These are phyloP conservation scores for Cytospora chrysosperma DNA, from an alignment of 2,329 filamentous ascomycete genomes.

Conservation along the genomic window DNA sequence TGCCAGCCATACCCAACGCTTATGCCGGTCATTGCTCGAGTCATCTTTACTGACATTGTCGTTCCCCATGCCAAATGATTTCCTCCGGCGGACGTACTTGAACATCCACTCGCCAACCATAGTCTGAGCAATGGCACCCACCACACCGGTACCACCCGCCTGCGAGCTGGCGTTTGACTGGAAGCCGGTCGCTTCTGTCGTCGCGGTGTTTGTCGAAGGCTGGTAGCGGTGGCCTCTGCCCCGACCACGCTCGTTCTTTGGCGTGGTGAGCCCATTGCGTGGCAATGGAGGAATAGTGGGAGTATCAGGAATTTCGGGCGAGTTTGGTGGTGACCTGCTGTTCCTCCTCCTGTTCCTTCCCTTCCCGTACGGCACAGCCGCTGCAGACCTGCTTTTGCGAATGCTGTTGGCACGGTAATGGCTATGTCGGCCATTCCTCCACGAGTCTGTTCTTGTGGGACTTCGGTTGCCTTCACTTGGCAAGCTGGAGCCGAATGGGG, in stretches of 20 bases:
- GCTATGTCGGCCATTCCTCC: constrained; percentile 48
- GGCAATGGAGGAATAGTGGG: constrained; percentile 72
- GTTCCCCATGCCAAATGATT: constrained; percentile 78
- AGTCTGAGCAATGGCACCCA: constrained; percentile 94
- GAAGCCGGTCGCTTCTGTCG: constrained; percentile 44
- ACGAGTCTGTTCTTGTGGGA: constrained; percentile 64
- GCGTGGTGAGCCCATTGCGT: constrained; percentile 67
- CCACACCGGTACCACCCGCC: constrained; percentile 74
- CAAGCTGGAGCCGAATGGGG: constrained; percentile 62
- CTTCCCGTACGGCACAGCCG: constrained; percentile 61
- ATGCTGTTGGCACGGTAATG: constrained; percentile 61
- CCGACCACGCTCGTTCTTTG: constrained; percentile 40
- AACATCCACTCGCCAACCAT: constrained; percentile 99
- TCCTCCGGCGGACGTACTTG: constrained; percentile 83
- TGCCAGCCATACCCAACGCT: constrained; percentile 97
- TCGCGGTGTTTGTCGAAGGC: constrained; percentile 59
- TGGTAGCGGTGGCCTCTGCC: constrained; percentile 48
- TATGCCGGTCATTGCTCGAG: constrained; percentile 78
- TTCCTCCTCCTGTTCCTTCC: constrained; percentile 48
- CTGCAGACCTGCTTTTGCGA: constrained; percentile 82
- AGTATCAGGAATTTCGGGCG: constrained; percentile 66
- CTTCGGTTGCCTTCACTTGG: constrained; percentile 73
- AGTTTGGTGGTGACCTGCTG: constrained; percentile 64
- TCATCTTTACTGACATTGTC: constrained; percentile 68
- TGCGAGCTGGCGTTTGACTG: constrained; percentile 57